Base-by-base conservation (phyloP, 495 filamentous ascomycete species). In the Lasiosphaeris hirsuta region DNA sequence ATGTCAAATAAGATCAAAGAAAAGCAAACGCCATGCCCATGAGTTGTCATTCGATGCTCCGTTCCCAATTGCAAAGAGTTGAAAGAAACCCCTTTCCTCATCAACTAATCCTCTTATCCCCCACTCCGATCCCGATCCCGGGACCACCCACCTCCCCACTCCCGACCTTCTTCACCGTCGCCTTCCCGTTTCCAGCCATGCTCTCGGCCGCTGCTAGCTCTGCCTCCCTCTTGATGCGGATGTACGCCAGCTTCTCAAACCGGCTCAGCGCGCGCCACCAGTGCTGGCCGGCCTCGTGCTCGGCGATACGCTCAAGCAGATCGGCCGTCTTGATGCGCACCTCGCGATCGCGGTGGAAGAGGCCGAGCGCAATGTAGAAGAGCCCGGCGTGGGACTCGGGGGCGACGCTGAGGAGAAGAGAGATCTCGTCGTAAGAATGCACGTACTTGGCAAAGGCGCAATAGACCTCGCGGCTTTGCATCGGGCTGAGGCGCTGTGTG, bases 271-370 rank as follows among this genome's bases (percentile, higher is more conserved):
- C 82, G 57, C 81, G 82, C 90, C 93, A 99, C 79, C 94, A 97
- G 69, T 96, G 92, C 57, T 89, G 83, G 1, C 94, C 94, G 30
- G 90, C 94, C 68, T 93, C 87, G 74, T 99, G 93, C 44, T 83
- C 81, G 49, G 83, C 81, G 50, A 99, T 88, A 11, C 92, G 79
- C 59, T 92, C 91, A 18, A 99, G 72, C 38, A 97, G 76, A 37
- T 89, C 88, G 13, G 89, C 90, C 4, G 87, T 87, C 39, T 83
- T 84, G 61, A 89, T 74, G 40, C 94, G 81, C 23, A 96, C 92
- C 54, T 88, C 88, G 35, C 76, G 78, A 54, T 90, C 81, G 38
- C 90, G 90, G 75, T 99, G 94, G 68, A 97, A 96, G n/a, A 99
- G 78, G 3, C 94, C 94, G 56, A 97, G 82, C 39, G 86, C 87